These are phyloP conservation scores for Giardia duodenalis DNA, from an alignment of 208 protist genomes.

Conservation along the genomic window DNA sequence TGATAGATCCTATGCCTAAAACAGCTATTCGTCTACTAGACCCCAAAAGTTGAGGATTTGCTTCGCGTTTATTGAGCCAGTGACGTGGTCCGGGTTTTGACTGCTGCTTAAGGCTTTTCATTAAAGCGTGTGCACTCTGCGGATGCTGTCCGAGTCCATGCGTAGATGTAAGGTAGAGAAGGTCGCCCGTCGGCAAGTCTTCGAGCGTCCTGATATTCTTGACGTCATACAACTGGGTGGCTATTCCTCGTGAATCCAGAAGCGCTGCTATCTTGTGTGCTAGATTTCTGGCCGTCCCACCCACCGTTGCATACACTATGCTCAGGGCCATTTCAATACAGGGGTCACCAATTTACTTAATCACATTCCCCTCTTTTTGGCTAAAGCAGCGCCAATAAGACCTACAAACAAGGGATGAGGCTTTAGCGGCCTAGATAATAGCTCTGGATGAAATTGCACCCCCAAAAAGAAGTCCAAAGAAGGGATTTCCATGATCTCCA, in stretches of 20 bases:
- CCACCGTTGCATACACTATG: not conserved
- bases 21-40: not conserved
- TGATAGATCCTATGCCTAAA: not conserved
- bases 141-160: not conserved
- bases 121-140: not conserved
- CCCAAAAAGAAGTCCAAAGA: slow-evolving; percentile 66
- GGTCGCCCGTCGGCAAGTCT: not conserved
- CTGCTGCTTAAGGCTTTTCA: not conserved
- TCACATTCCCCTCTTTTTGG: not conserved
- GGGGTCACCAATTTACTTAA: too few relatives aligned
- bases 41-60: not conserved
- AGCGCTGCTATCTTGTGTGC: not conserved
- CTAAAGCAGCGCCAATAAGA: not conserved
- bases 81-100: too few relatives aligned
- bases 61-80: too few relatives aligned
- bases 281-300: not conserved
- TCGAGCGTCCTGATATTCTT: not conserved
- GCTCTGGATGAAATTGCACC: slow-evolving; percentile 93
- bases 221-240: not conserved
- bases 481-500: slow-evolving; percentile 62
- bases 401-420: slow-evolving; percentile 53
- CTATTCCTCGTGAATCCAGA: not conserved
- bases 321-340: too few relatives aligned
- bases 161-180: not conserved
- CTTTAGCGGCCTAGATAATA: slow-evolving; percentile 69